A percentile compares a stretch with the other conserved stretches of the same genome.
phyloP scores from a whole-genome alignment of 345 rosid species.

The Kernera saxatilis region DNA sequence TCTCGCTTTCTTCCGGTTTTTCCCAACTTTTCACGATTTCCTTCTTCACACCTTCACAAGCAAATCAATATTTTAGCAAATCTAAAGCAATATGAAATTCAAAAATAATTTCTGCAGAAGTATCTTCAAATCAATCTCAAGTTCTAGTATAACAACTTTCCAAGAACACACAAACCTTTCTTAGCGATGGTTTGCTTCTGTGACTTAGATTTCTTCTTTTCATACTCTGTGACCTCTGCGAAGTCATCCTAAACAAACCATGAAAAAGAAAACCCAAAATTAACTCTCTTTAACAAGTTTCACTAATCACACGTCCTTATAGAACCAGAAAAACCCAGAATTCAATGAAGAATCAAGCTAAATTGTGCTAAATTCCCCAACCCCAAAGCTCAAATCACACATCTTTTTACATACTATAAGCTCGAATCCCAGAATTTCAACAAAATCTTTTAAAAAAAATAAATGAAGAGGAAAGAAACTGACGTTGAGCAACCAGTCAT shows the following conservation, averaged over 20 bases:
- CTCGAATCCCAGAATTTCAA: background rate
- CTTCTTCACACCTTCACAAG: constrained; percentile 42
- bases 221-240: constrained; percentile 61
- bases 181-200: constrained; percentile 31
- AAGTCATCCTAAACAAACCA: constrained; percentile 60
- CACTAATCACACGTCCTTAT: background rate
- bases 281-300: background rate
- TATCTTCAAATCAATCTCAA: background rate
- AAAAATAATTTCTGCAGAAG: background rate
- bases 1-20: constrained; percentile 19
- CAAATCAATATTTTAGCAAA: constrained; percentile 15
- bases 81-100: background rate
- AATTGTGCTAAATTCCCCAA: background rate
- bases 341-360: background rate
- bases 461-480: constrained; percentile 21
- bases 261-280: background rate
- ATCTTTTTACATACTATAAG: background rate
- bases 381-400: background rate
- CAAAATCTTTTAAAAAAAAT: background rate
- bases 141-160: background rate
- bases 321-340: background rate
- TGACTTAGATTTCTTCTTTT: constrained; percentile 42
- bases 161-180: constrained; percentile 41
- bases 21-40: constrained; percentile 26
- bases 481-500: constrained; percentile 53